Evolutionary conservation across 192 early-diverging fungal genomes (phyloP), one percentile per base, ranked within the genome.

Genomic region (Podila epicladia): DNA sequence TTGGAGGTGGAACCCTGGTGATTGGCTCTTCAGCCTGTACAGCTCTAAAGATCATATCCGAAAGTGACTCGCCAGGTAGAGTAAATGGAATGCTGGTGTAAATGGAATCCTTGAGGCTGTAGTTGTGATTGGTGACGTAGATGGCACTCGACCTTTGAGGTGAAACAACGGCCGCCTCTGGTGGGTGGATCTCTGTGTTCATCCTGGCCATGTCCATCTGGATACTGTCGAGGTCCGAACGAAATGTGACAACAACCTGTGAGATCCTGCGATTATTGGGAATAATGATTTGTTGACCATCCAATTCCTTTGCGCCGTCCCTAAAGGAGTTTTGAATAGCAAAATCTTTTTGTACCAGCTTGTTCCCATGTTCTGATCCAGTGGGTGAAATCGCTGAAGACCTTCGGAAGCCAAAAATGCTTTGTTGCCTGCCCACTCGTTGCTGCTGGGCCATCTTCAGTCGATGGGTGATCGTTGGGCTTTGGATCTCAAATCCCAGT

Each of bases 211-310:
- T 63, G 24, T 38, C 50, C 53, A 48, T 37, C 22, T 35, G 58
- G 45, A 37, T 58, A 41, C 24, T 13, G 20, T 41, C 31, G 41
- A 9, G 22, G 1, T 59, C 31, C 5, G 65, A 17, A 1, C 66
- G 66, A 62, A 73, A 80, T 31, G 70, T 73, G 19, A 80, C 67
- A 20, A 73, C 70, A 0, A 80, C 77, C 62, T 80, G 77, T 4
- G 71, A 69, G 26, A 80, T 73, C 32, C 62, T 61, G 8, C 55
- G 35, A 17, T 62, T 49, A 5, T 35, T 58, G 3, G 77, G 62
- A 17, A 72, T 26, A 26, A 64, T 61, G n/a, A 69, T 65, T 15
- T 20, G n/a, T 9, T 55, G 41, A 4, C 29, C 58, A 33, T 55
- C 20, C 22, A 49, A 38, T 12, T 71, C 41, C 22, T 78, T 38